Percentiles rank a stretch among this genome's conserved stretches.
phyloP scores from a whole-genome alignment of 768 basidiomycete genomes.

The Terana coerulea region DNA sequence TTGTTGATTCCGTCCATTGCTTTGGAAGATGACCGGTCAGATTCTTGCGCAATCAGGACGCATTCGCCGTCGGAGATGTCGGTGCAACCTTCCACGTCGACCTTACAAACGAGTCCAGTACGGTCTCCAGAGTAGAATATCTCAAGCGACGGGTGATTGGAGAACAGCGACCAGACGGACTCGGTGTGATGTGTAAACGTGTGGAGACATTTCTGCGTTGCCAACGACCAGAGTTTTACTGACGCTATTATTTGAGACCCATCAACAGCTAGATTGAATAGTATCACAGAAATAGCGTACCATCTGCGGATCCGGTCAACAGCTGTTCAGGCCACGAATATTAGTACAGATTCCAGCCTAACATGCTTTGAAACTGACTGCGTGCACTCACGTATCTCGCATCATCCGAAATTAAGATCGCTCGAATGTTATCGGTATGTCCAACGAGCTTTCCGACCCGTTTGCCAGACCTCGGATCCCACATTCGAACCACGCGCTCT shows the following conservation, averaged over 20 bases:
- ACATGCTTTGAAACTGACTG: neutral
- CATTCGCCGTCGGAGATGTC: constrained; percentile 91
- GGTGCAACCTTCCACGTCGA: constrained; percentile 81
- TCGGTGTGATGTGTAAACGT: constrained; percentile 96
- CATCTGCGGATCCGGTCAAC: constrained; percentile 84
- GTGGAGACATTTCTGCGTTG: constrained; percentile 85
- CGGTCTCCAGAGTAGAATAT: constrained; percentile 95
- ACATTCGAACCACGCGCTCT: constrained; percentile 84
- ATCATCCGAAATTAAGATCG: constrained; percentile 86
- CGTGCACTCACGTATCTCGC: constrained; percentile 71
- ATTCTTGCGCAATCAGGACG: constrained; percentile 71
- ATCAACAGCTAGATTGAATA: neutral
- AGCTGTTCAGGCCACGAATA: constrained; percentile 39
- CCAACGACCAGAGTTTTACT: constrained; percentile 92
- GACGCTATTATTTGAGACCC: constrained; percentile 46
- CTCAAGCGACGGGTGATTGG: constrained; percentile 80
- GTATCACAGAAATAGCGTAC: constrained; percentile 23
- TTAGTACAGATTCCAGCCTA: too few relatives aligned
- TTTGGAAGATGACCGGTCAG: constrained; percentile 32
- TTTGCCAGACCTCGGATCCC: constrained; percentile 89
- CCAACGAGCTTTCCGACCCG: constrained; percentile 85
- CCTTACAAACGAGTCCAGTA: constrained; percentile 82
- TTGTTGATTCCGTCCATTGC: constrained; percentile 72
- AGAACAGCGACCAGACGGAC: constrained; percentile 91
- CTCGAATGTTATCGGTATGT: constrained; percentile 95